Conservation (phyloP, 495 filamentous ascomycete species). For the Aspergillus homomorphus region DNA sequence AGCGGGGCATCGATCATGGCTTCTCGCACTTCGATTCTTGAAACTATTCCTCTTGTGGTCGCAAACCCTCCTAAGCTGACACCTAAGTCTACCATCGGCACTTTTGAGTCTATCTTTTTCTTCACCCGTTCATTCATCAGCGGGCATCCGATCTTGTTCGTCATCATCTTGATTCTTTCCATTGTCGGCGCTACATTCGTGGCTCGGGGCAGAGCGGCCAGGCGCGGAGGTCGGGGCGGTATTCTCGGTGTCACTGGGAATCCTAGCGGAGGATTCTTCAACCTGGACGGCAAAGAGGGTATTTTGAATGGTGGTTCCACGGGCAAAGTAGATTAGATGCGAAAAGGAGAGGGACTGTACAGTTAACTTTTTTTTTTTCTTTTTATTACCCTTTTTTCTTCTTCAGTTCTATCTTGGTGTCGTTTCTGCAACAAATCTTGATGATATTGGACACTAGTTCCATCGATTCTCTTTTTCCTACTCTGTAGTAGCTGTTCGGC, state of each 20-base stretch:
- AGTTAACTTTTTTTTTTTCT: constrained; percentile 35
- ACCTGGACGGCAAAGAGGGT: constrained; percentile 74
- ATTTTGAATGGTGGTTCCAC: constrained; percentile 55
- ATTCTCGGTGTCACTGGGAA: constrained; percentile 55
- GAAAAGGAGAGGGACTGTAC: constrained; percentile 30
- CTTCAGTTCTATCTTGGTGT: constrained; percentile 26
- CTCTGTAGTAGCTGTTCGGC: too few species aligned
- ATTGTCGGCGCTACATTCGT: constrained; percentile 30
- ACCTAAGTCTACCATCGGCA: constrained; percentile 80
- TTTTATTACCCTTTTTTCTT: constrained; percentile 27
- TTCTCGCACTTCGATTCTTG: constrained; percentile 89
- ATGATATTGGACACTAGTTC: neutral
- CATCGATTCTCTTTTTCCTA: too few species aligned
- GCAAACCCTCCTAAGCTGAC: constrained; percentile 74
- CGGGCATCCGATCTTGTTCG: constrained; percentile 69
- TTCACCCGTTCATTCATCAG: constrained; percentile 62
- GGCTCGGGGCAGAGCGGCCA: constrained; percentile 32
- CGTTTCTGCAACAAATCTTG: constrained; percentile 17
- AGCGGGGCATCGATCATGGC: constrained; percentile 85
- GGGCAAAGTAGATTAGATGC: constrained; percentile 74
- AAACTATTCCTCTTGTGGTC: constrained; percentile 80
- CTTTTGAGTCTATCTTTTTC: constrained; percentile 75
- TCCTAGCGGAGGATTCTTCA: constrained; percentile 65
- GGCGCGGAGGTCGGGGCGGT: constrained; percentile 40
- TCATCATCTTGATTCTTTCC: constrained; percentile 56